Evolutionary conservation across 257 asterid genomes (phyloP).

Genomic region (Catharanthus roseus): DNA sequence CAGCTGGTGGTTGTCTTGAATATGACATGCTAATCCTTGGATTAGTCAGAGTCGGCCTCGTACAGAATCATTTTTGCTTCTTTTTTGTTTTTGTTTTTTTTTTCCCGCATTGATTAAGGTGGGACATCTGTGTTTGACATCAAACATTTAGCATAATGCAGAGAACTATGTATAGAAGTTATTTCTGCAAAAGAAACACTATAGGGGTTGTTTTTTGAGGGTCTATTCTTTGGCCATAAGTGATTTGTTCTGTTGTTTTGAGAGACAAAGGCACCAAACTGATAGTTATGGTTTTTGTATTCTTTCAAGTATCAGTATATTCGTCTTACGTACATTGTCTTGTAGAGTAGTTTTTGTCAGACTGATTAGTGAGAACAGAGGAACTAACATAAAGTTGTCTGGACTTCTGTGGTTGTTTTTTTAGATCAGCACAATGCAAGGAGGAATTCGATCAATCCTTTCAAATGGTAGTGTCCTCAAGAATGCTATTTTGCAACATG

Average conservation of each 20-base stretch:
- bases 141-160: background rate
- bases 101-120: no score
- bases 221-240: background rate
- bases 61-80: background rate
- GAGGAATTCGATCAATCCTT: constrained; percentile 67
- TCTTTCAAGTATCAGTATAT: background rate
- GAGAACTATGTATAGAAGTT: background rate
- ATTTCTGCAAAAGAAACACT: background rate
- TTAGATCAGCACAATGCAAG: constrained; percentile 67
- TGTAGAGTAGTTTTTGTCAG: background rate
- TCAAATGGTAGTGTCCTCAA: constrained; percentile 60
- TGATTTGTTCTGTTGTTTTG: background rate
- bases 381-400: background rate
- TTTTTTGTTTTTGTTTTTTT: background rate
- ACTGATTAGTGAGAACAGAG: background rate
- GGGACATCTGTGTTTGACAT: background rate
- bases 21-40: background rate
- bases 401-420: no score
- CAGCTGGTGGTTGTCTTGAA: background rate
- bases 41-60: background rate
- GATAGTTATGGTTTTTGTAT: background rate
- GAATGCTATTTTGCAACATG: constrained; percentile 61
- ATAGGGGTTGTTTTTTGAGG: background rate
- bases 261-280: background rate
- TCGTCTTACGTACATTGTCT: no score